Conservation (phyloP, 75 land plant species). For the Selaginella moellendorffii region DNA sequence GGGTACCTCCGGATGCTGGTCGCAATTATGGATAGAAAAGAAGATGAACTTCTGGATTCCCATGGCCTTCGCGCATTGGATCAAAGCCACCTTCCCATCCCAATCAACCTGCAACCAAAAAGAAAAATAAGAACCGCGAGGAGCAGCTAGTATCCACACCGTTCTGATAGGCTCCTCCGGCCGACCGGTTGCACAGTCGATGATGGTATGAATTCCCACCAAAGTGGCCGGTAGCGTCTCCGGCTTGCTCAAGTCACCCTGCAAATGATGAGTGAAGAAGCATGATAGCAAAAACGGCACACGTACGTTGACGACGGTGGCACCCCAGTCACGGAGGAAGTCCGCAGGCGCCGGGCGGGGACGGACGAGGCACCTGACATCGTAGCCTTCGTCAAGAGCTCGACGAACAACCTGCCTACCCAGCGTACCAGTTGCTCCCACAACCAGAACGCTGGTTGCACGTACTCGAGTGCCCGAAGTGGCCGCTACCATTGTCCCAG, state of each 20-base stretch:
- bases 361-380: conserved; percentile 89
- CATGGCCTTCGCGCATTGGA: conserved; percentile 99
- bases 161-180: conserved; percentile 96
- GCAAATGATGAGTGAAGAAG: conserved; percentile 11
- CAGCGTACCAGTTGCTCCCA: conserved; percentile 95
- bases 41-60: conserved; percentile 93
- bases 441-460: conserved; percentile 77
- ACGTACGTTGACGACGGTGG: conserved; percentile 85
- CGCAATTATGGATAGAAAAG: conserved; percentile 97
- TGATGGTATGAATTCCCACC: conserved; percentile 84
- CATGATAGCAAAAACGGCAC: background rate
- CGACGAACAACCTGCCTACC: conserved; percentile 91
- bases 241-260: conserved; percentile 91
- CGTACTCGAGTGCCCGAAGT: conserved; percentile 79
- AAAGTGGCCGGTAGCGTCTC: conserved; percentile 92
- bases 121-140: background rate
- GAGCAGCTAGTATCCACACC: conserved; percentile 21
- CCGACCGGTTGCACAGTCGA: conserved; percentile 98
- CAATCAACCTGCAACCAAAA: conserved; percentile 72
- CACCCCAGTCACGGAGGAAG: conserved; percentile 99
- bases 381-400: conserved; percentile 96
- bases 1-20: conserved; percentile 96
- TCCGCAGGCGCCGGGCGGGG: conserved; percentile 98
- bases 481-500: conserved; percentile 24
- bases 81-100: conserved; percentile 98